These are phyloP conservation scores for Hanseniaspora thailandica DNA, from an alignment of 805 yeast species.

Conservation along the genomic window DNA sequence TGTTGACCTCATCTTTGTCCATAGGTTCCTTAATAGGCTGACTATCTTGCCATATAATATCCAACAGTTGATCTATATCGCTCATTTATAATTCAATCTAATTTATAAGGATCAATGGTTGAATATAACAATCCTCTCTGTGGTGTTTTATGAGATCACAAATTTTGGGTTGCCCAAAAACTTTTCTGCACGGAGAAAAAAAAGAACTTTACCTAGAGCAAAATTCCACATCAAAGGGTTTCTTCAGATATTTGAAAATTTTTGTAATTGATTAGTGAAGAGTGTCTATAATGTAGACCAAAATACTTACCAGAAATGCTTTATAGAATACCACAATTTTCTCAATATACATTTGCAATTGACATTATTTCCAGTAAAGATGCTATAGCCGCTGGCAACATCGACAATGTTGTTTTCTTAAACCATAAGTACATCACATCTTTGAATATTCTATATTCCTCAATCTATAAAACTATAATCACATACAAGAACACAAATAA, in stretches of 20 bases:
- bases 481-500: slow-evolving; percentile 34
- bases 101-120: too few species aligned
- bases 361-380: slow-evolving; percentile 31
- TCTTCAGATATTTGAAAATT: too few species aligned
- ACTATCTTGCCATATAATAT: slow-evolving; percentile 2
- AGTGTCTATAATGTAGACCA: too few species aligned
- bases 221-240: too few species aligned
- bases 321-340: slow-evolving; percentile 36
- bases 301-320: not conserved
- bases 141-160: too few species aligned
- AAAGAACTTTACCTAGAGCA: too few species aligned
- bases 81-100: too few species aligned
- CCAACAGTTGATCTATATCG: not conserved
- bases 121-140: too few species aligned
- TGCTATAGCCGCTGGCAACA: slow-evolving; percentile 34
- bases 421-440: slow-evolving; percentile 43
- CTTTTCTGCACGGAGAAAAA: too few species aligned
- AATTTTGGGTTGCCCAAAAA: too few species aligned
- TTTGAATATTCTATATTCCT: slow-evolving; percentile 48
- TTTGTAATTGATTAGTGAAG: too few species aligned
- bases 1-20: not conserved
- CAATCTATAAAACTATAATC: slow-evolving; percentile 47
- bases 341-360: slow-evolving; percentile 29
- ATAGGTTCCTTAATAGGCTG: not conserved
- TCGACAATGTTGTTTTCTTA: slow-evolving; percentile 44